Percentiles rank a stretch among this genome's conserved stretches.
phyloP scores from a whole-genome alignment of 2,329 filamentous ascomycete genomes.

The Claviceps quebecensis region DNA sequence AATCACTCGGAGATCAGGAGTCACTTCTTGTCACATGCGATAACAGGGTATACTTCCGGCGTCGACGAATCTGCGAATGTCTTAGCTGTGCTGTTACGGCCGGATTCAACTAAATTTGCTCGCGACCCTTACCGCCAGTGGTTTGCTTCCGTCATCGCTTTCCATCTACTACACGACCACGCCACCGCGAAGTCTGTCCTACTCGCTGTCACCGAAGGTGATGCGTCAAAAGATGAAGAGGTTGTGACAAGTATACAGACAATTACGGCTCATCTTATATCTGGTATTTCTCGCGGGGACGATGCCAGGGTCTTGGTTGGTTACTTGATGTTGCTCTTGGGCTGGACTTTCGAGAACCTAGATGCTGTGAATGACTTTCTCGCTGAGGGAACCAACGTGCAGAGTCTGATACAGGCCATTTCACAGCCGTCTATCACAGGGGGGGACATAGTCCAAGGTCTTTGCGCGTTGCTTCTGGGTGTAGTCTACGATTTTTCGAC shows the following conservation, averaged over 20 bases:
- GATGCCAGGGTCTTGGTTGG: conserved; percentile 70
- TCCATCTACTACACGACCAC: conserved; percentile 75
- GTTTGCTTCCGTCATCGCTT: conserved; percentile 77
- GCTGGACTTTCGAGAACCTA: conserved; percentile 86
- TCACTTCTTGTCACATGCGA: conserved; percentile 78
- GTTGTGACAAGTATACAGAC: conserved; percentile 89
- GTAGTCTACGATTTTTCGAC: conserved; percentile 95
- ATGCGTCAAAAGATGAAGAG: conserved; percentile 80
- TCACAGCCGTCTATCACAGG: conserved; percentile 42
- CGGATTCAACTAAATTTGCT: conserved; percentile 44
- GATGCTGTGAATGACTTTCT: conserved; percentile 88
- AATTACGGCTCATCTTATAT: conserved; percentile 72
- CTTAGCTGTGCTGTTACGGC: conserved; percentile 64
- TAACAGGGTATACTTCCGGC: conserved; percentile 68
- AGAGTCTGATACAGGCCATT: conserved; percentile 65
- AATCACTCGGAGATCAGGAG: conserved; percentile 66
- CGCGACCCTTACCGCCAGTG: conserved; percentile 76
- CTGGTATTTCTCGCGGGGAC: conserved; percentile 58
- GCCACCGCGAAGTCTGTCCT: conserved; percentile 63
- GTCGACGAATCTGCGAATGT: conserved; percentile 79
- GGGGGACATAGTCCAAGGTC: conserved; percentile 59
- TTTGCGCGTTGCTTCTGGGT: conserved; percentile 73
- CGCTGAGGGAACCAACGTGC: conserved; percentile 81
- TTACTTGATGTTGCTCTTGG: conserved; percentile 77
- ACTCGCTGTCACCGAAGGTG: conserved; percentile 75